phyloP scores from a whole-genome alignment of 2,329 filamentous ascomycete genomes.

The Rutstroemia sp. region DNA sequence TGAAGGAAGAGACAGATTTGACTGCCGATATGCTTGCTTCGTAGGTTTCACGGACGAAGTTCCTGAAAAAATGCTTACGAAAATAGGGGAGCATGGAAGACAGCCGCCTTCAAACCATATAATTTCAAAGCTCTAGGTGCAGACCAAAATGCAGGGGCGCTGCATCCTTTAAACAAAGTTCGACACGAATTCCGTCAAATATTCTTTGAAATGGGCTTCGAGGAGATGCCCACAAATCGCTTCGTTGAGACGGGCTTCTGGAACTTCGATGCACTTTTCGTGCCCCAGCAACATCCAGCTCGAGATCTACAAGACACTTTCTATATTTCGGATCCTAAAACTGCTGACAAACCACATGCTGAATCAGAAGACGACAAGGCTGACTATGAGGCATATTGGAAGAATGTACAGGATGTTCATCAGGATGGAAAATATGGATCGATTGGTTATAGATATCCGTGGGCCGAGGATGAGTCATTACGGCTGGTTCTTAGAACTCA shows the following conservation, averaged over 20 bases:
- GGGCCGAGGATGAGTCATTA: conserved; percentile 79
- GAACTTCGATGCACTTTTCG: conserved; percentile 97
- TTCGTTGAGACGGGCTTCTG: conserved; percentile 97
- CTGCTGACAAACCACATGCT: conserved; percentile 60
- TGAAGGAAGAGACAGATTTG: conserved; percentile 90
- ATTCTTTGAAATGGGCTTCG: conserved; percentile 98
- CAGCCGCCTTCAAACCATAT: conserved; percentile 77
- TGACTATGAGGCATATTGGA: conserved; percentile 80
- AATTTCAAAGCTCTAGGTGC: conserved; percentile 63
- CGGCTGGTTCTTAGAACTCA: conserved; percentile 90
- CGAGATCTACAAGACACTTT: conserved; percentile 97
- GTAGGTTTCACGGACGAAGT: conserved; percentile 21
- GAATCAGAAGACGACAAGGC: conserved; percentile 46
- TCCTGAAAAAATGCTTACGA: conserved; percentile 14
- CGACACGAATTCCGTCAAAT: conserved; percentile 93
- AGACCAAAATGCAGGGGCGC: conserved; percentile 52
- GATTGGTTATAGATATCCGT: conserved; percentile 93
- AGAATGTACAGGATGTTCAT: conserved; percentile 81
- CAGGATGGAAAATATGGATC: conserved; percentile 89
- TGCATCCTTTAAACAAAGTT: conserved; percentile 82
- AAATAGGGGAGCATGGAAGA: conserved; percentile 76
- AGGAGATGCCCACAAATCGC: conserved; percentile 92
- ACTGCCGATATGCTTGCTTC: conserved; percentile 86
- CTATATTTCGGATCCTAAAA: conserved; percentile 86
- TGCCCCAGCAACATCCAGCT: conserved; percentile 95